Evolutionary conservation across 208 protist genomes (phyloP).

Genomic region (Trypanosoma rangeli): DNA sequence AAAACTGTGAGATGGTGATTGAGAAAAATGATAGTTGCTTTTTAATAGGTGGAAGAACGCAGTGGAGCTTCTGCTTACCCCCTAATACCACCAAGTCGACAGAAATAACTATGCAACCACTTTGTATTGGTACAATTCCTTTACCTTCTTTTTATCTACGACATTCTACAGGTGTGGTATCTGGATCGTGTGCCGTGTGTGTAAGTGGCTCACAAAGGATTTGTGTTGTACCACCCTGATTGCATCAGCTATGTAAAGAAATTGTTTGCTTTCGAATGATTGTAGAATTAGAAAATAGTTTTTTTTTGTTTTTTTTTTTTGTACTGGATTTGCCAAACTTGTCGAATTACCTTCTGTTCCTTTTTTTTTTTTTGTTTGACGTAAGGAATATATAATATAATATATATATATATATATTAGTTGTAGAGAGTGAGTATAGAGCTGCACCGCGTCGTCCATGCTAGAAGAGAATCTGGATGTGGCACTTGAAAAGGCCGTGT

Average conservation of each 20-base stretch:
- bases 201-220: constrained; percentile 34
- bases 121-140: constrained; percentile 16
- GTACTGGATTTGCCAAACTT: too few relatives aligned
- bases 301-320: constrained; percentile 13
- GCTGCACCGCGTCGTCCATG: constrained; percentile 1
- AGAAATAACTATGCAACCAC: constrained; percentile 37
- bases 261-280: background rate
- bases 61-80: constrained; percentile 36
- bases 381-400: too few relatives aligned
- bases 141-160: constrained; percentile 23
- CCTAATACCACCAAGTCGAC: constrained; percentile 28
- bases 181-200: constrained; percentile 13
- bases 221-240: constrained; percentile 32
- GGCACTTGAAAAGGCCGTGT: constrained; percentile 35
- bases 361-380: constrained; percentile 9
- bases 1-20: constrained; percentile 44
- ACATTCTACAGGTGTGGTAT: constrained; percentile 13
- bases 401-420: background rate
- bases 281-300: background rate
- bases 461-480: constrained; percentile 1
- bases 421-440: background rate
- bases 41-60: constrained; percentile 32
- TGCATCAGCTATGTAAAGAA: background rate
- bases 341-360: constrained; percentile 11
- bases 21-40: constrained; percentile 32